Conservation (phyloP, 2,329 filamentous ascomycete genomes). For the Celoporthe dispersa region DNA sequence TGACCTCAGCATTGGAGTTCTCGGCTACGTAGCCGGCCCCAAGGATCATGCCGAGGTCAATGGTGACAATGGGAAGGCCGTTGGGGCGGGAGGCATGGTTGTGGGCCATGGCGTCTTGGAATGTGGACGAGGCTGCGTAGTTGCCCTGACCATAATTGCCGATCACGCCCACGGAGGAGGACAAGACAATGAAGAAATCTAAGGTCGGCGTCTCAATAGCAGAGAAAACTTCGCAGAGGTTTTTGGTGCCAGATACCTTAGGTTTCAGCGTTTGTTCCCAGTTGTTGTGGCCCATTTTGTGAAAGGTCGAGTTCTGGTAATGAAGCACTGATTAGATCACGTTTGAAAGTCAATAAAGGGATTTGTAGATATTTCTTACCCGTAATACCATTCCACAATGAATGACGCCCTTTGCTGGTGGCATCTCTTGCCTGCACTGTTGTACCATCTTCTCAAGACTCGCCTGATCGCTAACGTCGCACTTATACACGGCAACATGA, state of each 20-base stretch:
- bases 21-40: neutral
- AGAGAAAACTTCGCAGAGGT: neutral
- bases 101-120: neutral
- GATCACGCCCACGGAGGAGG: neutral
- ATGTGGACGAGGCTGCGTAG: neutral
- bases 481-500: neutral
- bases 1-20: neutral
- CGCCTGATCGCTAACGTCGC: neutral
- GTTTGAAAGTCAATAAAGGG: neutral
- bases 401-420: neutral
- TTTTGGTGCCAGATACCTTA: neutral
- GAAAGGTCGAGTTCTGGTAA: neutral
- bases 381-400: neutral
- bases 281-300: neutral
- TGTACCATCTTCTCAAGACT: neutral
- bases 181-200: neutral
- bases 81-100: neutral
- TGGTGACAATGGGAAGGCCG: neutral
- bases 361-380: too few relatives aligned
- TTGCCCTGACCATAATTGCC: neutral
- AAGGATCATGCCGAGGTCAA: neutral
- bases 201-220: neutral
- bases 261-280: neutral
- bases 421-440: neutral
- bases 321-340: neutral